Conservation (phyloP, 2,329 filamentous ascomycete genomes). For the Sphaceloma murrayae region DNA sequence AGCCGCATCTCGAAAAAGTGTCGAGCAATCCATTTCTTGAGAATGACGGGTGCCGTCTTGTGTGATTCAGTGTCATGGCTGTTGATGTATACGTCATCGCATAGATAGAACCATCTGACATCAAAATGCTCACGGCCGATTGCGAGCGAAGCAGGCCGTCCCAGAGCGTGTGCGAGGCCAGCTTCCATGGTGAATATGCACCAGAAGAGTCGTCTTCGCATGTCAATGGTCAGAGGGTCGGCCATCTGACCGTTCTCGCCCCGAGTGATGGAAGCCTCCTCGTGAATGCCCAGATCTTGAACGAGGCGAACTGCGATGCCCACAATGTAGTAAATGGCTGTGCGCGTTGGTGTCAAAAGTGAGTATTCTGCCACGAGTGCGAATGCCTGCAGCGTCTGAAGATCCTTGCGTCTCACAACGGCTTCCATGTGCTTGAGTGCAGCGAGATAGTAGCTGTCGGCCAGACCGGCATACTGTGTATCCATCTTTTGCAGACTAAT, state of each 20-base stretch:
- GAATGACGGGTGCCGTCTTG: conserved; percentile 59
- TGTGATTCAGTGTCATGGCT: conserved; percentile 57
- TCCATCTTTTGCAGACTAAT: conserved; percentile 91
- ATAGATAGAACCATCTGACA: conserved; percentile 72
- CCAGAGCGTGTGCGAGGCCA: conserved; percentile 77
- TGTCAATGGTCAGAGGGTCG: conserved; percentile 70
- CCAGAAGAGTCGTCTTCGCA: conserved; percentile 84
- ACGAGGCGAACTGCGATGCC: conserved; percentile 80
- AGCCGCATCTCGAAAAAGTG: conserved; percentile 90
- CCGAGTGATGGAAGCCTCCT: conserved; percentile 74
- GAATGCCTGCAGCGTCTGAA: conserved; percentile 84
- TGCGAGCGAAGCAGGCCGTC: conserved; percentile 75
- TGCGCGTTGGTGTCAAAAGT: conserved; percentile 79
- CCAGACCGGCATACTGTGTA: conserved; percentile 79
- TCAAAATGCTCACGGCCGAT: conserved; percentile 74
- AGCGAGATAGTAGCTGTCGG: conserved; percentile 89
- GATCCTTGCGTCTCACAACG: conserved; percentile 76
- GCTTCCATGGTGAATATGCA: conserved; percentile 81
- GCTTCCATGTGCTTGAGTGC: conserved; percentile 77
- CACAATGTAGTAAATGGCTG: conserved; percentile 86
- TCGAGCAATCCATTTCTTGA: conserved; percentile 80
- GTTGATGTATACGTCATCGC: conserved; percentile 77
- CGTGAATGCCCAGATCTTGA: conserved; percentile 77
- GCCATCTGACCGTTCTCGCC: conserved; percentile 50
- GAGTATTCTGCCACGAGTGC: conserved; percentile 85